Evolutionary conservation across 2,329 filamentous ascomycete genomes (phyloP).

Genomic region (Ceratocystiopsis minuta): DNA sequence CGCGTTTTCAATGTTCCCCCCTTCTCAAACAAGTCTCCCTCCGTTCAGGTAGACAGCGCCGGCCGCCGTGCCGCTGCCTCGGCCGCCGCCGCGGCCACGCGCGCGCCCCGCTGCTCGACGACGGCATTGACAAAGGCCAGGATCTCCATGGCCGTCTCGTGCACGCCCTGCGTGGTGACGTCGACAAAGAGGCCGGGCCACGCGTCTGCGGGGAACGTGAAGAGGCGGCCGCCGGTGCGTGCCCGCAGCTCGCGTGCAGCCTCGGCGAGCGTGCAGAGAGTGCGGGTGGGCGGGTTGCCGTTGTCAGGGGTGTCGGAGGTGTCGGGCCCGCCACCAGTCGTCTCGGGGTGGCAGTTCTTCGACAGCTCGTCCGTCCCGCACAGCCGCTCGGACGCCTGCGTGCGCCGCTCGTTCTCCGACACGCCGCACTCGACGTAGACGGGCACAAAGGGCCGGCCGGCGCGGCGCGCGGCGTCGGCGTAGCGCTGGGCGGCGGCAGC

Average conservation of each 20-base stretch:
- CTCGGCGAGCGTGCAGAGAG: neutral
- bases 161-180: conserved; percentile 10
- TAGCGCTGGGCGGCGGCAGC: conserved; percentile 11
- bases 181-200: conserved; percentile 10
- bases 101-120: conserved; percentile 7
- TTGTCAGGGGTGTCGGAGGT: neutral
- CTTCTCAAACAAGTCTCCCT: no score
- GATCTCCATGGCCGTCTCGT: conserved; percentile 14
- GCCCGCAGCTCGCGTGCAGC: conserved; percentile 4
- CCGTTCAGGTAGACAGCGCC: neutral
- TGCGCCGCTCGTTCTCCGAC: conserved; percentile 12
- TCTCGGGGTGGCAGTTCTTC: conserved; percentile 3
- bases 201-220: conserved; percentile 5
- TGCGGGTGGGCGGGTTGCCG: neutral
- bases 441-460: conserved; percentile 13
- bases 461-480: conserved; percentile 10
- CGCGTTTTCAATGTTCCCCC: no score
- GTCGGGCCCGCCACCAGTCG: no score
- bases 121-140: conserved; percentile 11
- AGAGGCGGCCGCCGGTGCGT: conserved; percentile 3
- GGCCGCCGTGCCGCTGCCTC: neutral
- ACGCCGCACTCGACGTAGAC: conserved; percentile 12
- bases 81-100: conserved; percentile 5
- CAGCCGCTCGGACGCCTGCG: conserved; percentile 8
- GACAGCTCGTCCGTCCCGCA: conserved; percentile 8